A percentile compares a stretch with the other conserved stretches of the same genome.
Conservation (phyloP, 2,329 filamentous ascomycete species). For the Diaporthe sp. region DNA sequence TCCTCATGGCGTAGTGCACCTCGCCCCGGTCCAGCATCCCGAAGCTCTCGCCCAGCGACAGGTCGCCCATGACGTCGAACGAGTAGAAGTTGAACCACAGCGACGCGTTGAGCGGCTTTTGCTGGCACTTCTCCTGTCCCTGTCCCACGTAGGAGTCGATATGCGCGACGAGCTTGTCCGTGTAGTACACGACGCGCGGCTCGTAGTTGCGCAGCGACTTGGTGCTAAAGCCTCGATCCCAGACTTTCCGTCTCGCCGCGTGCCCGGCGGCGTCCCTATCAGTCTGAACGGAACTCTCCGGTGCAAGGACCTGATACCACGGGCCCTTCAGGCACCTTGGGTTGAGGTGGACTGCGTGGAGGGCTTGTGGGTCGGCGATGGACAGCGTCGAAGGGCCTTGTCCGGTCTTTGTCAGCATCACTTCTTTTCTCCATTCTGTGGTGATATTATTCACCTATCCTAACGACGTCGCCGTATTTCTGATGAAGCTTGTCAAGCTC, state of each 20-base stretch:
- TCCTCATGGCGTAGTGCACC: slow-evolving; percentile 25
- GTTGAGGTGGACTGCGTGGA: slow-evolving; percentile 22
- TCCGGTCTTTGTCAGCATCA: background rate
- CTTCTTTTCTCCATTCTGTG: background rate
- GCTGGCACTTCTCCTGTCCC: slow-evolving; percentile 36
- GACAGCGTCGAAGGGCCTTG: slow-evolving; percentile 31
- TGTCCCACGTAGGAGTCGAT: slow-evolving; percentile 45
- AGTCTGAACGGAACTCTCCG: slow-evolving; percentile 30
- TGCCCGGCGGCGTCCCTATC: background rate
- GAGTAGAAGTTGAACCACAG: slow-evolving; percentile 53
- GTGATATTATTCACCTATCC: slow-evolving; percentile 13
- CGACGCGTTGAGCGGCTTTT: slow-evolving; percentile 47
- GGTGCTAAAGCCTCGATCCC: slow-evolving; percentile 36
- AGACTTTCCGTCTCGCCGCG: slow-evolving; percentile 25
- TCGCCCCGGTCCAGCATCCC: slow-evolving; percentile 35
- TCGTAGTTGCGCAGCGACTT: slow-evolving; percentile 48
- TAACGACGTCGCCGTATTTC: slow-evolving; percentile 35
- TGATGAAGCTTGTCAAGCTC: slow-evolving; percentile 31
- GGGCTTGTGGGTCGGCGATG: slow-evolving; percentile 29
- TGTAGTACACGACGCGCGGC: slow-evolving; percentile 46
- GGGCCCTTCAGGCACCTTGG: slow-evolving; percentile 32
- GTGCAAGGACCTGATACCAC: slow-evolving; percentile 13
- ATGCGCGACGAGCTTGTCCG: slow-evolving; percentile 44
- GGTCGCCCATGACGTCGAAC: slow-evolving; percentile 39
- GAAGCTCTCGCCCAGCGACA: slow-evolving; percentile 37